These are phyloP conservation scores for Phoma sp. DNA, from an alignment of 2,329 filamentous ascomycete genomes.

Conservation along the genomic window DNA sequence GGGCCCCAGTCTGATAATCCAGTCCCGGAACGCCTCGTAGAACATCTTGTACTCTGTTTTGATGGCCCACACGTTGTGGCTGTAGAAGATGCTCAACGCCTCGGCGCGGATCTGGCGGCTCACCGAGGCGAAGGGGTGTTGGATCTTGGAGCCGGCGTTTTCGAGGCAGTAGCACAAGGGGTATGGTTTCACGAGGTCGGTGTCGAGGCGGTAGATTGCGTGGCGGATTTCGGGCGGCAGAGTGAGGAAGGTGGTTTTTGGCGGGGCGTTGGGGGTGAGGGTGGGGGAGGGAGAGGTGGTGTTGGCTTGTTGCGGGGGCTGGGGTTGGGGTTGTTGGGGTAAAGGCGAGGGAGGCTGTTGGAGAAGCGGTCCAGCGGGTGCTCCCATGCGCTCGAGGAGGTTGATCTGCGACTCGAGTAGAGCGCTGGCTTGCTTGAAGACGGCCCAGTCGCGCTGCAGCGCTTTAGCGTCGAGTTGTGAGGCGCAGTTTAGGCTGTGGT, in stretches of 20 bases:
- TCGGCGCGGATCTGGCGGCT: constrained; percentile 44
- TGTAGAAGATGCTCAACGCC: constrained; percentile 49
- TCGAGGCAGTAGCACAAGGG: constrained; percentile 51
- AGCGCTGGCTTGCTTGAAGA: constrained; percentile 19
- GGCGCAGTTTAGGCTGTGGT: constrained; percentile 28
- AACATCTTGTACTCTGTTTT: constrained; percentile 49
- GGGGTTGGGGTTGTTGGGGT: not conserved
- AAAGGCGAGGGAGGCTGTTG: not conserved
- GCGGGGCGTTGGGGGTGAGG: not conserved
- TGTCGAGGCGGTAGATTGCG: constrained; percentile 47
- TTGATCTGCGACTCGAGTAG: constrained; percentile 19
- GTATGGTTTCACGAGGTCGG: constrained; percentile 42
- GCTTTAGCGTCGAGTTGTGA: constrained; percentile 18
- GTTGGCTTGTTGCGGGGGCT: not conserved
- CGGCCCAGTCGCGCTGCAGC: constrained; percentile 30
- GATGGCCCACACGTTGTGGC: constrained; percentile 49
- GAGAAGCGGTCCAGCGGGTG: constrained; percentile 1
- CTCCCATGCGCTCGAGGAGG: constrained; percentile 15
- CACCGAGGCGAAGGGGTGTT: constrained; percentile 47
- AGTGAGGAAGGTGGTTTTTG: constrained; percentile 37
- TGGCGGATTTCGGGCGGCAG: constrained; percentile 47
- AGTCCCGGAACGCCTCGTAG: constrained; percentile 49
- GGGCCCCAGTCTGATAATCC: constrained; percentile 44
- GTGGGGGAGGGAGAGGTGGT: not conserved
- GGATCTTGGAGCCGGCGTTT: constrained; percentile 44